Evolutionary conservation across 768 basidiomycete genomes (phyloP), one percentile per base, ranked within the genome.

Genomic region (Lactarius akahatsu): DNA sequence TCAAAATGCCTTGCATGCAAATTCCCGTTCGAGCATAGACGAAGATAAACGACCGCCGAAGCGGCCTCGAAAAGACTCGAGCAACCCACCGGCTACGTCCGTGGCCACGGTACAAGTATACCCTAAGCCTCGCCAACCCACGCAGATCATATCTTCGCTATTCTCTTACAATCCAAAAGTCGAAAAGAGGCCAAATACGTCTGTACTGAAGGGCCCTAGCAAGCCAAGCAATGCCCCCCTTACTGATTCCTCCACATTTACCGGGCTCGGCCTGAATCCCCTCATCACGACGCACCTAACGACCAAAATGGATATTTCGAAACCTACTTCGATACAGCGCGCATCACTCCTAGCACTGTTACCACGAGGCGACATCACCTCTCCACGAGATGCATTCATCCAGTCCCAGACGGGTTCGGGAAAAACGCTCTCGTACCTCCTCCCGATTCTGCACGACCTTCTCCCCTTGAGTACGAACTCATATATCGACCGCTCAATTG

Each of bases 361-460:
- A 4, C 67, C 78, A 78, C 60, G 74, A 80, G 30, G 77, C 75
- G 45, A 72, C 77, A 68, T 77, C 77, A 66, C 68, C 71, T 57
- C 78, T 11, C 64, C 79, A 58, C 81, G 90, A 66, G 94, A 96
- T 76, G 85, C 91, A 16, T 96, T 97, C 76, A 92, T 98, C 63
- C 96, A 97, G 76, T 92, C 94, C 15, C 95, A 98, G 75, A 98
- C 96, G 10, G 96, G 96, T 63, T 98, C 96, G 0, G 96, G 96
- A 73, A 98, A 98, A 78, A 98, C 96, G 0, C 79, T 98, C 28
- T 85, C 95, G 3, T 98, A 92, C 79, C 85, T 98, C 28, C 85
- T 98, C 13, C 96, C 96, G 32, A 94, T 98, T 76, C 85, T 98
- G 54, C 93, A 98, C 69, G 94, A 96, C 75, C 89, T 98, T 61